Evolutionary conservation across 140 eudicot species (phyloP).

Genomic region (Cichorium intybus): DNA sequence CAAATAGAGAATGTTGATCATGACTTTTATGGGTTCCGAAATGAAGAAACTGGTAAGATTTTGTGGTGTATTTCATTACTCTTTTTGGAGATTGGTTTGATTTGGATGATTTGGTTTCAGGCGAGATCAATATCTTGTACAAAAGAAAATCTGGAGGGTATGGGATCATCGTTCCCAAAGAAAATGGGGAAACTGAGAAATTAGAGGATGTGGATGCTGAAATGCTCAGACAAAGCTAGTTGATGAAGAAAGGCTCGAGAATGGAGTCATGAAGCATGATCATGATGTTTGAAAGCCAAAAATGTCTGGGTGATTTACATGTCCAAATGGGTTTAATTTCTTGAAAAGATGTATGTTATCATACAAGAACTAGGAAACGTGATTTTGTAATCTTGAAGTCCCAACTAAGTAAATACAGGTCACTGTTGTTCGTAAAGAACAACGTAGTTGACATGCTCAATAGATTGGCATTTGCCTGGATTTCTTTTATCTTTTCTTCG

Average conservation of each 20-base stretch:
- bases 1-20: slow-evolving; percentile 95
- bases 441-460: background rate
- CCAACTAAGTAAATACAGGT: slow-evolving; percentile 15
- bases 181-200: slow-evolving; percentile 59
- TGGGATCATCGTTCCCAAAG: slow-evolving; percentile 90
- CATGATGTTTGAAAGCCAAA: background rate
- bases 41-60: slow-evolving; percentile 83
- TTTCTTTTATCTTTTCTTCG: too few species aligned
- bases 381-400: slow-evolving; percentile 20
- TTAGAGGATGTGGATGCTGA: slow-evolving; percentile 53
- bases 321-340: slow-evolving; percentile 3
- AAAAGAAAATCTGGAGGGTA: slow-evolving; percentile 85
- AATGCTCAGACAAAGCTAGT: slow-evolving; percentile 34
- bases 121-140: slow-evolving; percentile 84
- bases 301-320: background rate
- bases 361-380: slow-evolving; percentile 14
- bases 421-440: background rate
- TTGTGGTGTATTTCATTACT: background rate
- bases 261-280: background rate
- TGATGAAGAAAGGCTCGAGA: slow-evolving; percentile 22
- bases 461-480: background rate
- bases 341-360: slow-evolving; percentile 1
- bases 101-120: slow-evolving; percentile 41
- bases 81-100: background rate
- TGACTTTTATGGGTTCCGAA: slow-evolving; percentile 87